These are phyloP conservation scores for Puccinia coronata DNA, from an alignment of 1,284 basidiomycete genomes.

Conservation along the genomic window DNA sequence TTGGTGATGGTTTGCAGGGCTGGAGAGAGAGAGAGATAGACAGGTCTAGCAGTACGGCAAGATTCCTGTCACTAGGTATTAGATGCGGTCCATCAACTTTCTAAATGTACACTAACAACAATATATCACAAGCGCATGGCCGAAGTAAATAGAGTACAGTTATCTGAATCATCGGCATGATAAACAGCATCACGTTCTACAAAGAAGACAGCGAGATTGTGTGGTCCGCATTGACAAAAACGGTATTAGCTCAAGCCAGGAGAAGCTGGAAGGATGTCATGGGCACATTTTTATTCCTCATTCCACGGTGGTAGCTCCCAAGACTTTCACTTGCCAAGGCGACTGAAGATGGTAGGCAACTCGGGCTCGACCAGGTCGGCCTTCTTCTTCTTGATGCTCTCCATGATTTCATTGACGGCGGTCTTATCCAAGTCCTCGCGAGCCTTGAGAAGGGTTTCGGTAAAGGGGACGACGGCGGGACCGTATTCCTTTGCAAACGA, in stretches of 20 bases:
- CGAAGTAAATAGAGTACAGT: too few species aligned
- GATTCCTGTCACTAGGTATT: too few species aligned
- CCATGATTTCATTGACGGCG: slow-evolving; percentile 87
- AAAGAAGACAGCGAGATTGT: too few species aligned
- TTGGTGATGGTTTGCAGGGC: too few species aligned
- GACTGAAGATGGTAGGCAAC: slow-evolving; percentile 53
- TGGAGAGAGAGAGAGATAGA: too few species aligned
- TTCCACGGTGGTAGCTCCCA: background rate
- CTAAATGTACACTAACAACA: too few species aligned
- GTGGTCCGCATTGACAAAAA: too few species aligned
- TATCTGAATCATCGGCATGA: too few species aligned
- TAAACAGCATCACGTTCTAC: too few species aligned
- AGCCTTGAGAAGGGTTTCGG: slow-evolving; percentile 84
- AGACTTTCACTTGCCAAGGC: slow-evolving; percentile 49
- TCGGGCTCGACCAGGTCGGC: slow-evolving; percentile 51
- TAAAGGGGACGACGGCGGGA: slow-evolving; percentile 78
- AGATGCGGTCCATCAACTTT: too few species aligned
- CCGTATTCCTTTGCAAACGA: slow-evolving; percentile 94
- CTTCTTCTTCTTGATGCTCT: slow-evolving; percentile 80
- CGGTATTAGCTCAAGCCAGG: background rate
- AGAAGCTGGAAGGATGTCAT: background rate
- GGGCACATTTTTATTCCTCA: background rate
- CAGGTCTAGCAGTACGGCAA: too few species aligned
- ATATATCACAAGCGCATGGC: too few species aligned
- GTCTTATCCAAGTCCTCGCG: slow-evolving; percentile 87